Evolutionary conservation across 345 rosid genomes (phyloP), one percentile per base, ranked within the genome.

Genomic region (Adansonia digitata): DNA sequence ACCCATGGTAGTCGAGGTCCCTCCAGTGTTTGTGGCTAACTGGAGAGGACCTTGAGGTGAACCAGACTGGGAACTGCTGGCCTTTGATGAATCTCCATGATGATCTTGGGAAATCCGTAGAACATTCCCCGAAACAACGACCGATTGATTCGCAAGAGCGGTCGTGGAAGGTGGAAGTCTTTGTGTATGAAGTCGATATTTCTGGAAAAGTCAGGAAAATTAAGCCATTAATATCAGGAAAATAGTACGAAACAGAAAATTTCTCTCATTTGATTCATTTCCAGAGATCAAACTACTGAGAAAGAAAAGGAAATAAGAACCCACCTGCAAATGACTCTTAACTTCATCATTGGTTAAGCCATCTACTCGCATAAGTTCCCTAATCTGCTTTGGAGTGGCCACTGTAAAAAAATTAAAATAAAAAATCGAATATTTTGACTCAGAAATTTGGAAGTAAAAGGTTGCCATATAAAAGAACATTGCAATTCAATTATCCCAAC

Each of bases 321-420:
- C 64, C 56, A 91, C 99, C 84, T 95, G 99, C 84, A 95, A 80
- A 89, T 95, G 99, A 75, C 99, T 93, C 87, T 95, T 95, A 35
- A 95, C 98, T 89, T 95, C 99, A 80, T 93, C 98, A 48, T 95
- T 95, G 31, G 97, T 95, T 79, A 95, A 85, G 72, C 98, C 97
- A 82, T 93, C 91, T 42, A 91, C 97, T 84, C 86, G 88, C 99
- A 95, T 95, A 53, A 89, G 94, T 73, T 95, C 97, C 26, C 57
- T 53, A 53, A 53, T 53, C 57, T 53, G 26, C 27, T 53, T 20
- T 4, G 57, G 57, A 8, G 99, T 95, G 61, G 99, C 97, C 55
- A 83, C 98, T 95, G 89, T 81, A 81, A 62, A n/a, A n/a, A n/a
- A n/a, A n/a, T n/a, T n/a, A n/a, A n/a, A n/a, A n/a, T n/a, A n/a